A percentile compares a stretch with the other conserved stretches of the same genome.
Evolutionary conservation across 2,329 filamentous ascomycete species (phyloP).

Genomic region (Phaeoacremonium minimum): DNA sequence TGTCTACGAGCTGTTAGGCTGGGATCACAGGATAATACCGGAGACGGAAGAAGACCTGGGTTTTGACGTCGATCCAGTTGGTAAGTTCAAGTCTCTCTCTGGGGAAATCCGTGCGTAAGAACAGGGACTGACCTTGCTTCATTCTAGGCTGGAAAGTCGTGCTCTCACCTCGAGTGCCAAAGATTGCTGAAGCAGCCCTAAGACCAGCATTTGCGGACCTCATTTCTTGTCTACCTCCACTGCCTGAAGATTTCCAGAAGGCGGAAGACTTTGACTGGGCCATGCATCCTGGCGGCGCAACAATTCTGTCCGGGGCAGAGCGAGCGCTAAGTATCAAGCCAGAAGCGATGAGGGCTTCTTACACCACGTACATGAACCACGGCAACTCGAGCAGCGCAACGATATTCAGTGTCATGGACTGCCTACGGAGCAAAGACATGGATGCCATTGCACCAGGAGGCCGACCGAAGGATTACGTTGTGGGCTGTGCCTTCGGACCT

Average conservation of each 20-base stretch:
- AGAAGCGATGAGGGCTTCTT: slow-evolving; percentile 66
- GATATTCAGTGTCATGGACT: slow-evolving; percentile 63
- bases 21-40: slow-evolving; percentile 59
- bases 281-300: slow-evolving; percentile 65
- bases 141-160: slow-evolving; percentile 60
- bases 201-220: slow-evolving; percentile 51
- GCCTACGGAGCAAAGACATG: slow-evolving; percentile 56
- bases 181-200: slow-evolving; percentile 47
- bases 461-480: slow-evolving; percentile 49
- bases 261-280: slow-evolving; percentile 68
- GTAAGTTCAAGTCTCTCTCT: slow-evolving; percentile 32
- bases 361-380: slow-evolving; percentile 63
- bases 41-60: slow-evolving; percentile 59
- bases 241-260: slow-evolving; percentile 37
- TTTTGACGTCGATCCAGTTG: slow-evolving; percentile 60
- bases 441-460: slow-evolving; percentile 48
- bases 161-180: slow-evolving; percentile 56
- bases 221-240: slow-evolving; percentile 34
- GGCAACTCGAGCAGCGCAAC: slow-evolving; percentile 69
- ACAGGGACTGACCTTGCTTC: slow-evolving; percentile 5
- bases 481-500: slow-evolving; percentile 67
- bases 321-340: slow-evolving; percentile 50
- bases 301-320: slow-evolving; percentile 62
- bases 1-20: slow-evolving; percentile 59
- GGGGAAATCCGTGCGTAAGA: no score